These are phyloP conservation scores for Suhomyces kunorum DNA, from an alignment of 1,139 yeast species.

Conservation along the genomic window DNA sequence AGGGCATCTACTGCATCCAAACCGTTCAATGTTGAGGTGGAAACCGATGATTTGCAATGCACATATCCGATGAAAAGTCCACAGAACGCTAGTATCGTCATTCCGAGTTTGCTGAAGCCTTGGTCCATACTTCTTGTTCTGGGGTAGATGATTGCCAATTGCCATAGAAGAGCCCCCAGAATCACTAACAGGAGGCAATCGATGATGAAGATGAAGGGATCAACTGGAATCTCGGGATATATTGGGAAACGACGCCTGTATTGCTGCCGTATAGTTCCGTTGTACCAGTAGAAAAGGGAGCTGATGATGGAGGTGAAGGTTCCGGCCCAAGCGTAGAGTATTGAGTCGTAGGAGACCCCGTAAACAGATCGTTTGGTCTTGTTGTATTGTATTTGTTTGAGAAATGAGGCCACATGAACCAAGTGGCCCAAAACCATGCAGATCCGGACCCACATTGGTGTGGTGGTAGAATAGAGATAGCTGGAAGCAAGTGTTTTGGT, in stretches of 20 bases:
- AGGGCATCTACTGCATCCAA: constrained; percentile 33
- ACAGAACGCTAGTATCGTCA: neutral
- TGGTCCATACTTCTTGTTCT: constrained; percentile 27
- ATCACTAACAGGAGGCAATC: constrained; percentile 20
- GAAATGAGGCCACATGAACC: constrained; percentile 6
- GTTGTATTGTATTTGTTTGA: constrained; percentile 23
- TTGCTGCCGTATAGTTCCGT: constrained; percentile 15
- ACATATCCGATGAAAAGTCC: constrained; percentile 1
- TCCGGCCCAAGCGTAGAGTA: constrained; percentile 19
- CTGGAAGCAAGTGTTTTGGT: neutral
- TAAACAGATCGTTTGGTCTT: constrained; percentile 25
- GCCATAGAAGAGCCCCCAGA: constrained; percentile 17
- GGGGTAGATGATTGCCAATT: constrained; percentile 19
- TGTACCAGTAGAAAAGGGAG: constrained; percentile 19
- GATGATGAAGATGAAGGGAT: constrained; percentile 11
- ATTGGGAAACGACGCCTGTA: constrained; percentile 25
- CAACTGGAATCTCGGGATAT: constrained; percentile 17
- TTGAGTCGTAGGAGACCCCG: constrained; percentile 34
- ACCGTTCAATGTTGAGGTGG: constrained; percentile 1
- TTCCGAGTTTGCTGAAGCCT: constrained; percentile 21
- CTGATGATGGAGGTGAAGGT: constrained; percentile 16
- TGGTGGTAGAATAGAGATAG: neutral
- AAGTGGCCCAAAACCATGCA: constrained; percentile 6
- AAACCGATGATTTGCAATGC: neutral
- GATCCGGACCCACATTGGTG: neutral